Evolutionary conservation across 805 yeast genomes (phyloP).

Genomic region (Zygosaccharomyces lentus): DNA sequence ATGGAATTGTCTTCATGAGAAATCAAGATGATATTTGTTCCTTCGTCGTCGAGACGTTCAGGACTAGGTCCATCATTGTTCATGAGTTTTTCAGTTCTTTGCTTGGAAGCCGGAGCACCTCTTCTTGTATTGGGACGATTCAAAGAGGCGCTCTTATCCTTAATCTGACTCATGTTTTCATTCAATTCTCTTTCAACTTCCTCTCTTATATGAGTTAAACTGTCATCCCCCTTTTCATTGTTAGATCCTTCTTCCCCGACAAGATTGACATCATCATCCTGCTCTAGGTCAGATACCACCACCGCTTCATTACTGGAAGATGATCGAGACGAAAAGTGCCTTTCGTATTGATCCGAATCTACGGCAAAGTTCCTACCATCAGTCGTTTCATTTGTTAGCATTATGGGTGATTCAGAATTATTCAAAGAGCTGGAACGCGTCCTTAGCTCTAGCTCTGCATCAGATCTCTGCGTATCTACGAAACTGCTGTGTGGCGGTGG

Average conservation of each 20-base stretch:
- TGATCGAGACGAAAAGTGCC: neutral
- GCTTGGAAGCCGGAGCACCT: neutral
- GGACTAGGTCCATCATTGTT: neutral
- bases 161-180: slow-evolving; percentile 7
- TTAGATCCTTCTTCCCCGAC: slow-evolving; percentile 10
- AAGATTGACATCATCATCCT: slow-evolving; percentile 23
- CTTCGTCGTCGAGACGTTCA: neutral
- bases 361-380: neutral
- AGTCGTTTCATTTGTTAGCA: slow-evolving; percentile 1
- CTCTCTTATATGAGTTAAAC: slow-evolving; percentile 4
- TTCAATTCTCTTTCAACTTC: slow-evolving; percentile 9
- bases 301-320: slow-evolving; percentile 2
- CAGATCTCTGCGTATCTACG: slow-evolving; percentile 1
- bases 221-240: neutral
- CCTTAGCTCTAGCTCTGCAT: neutral
- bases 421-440: neutral
- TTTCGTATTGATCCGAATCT: neutral
- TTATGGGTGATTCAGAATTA: slow-evolving; percentile 1
- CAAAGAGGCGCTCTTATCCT: neutral
- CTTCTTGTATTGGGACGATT: slow-evolving; percentile 2
- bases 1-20: slow-evolving; percentile 5
- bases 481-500: slow-evolving; percentile 1
- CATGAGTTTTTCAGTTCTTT: neutral
- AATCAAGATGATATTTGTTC: neutral
- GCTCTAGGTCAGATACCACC: slow-evolving; percentile 21